Evolutionary conservation across 768 basidiomycete genomes (phyloP).

Genomic region (Mycena polygramma): DNA sequence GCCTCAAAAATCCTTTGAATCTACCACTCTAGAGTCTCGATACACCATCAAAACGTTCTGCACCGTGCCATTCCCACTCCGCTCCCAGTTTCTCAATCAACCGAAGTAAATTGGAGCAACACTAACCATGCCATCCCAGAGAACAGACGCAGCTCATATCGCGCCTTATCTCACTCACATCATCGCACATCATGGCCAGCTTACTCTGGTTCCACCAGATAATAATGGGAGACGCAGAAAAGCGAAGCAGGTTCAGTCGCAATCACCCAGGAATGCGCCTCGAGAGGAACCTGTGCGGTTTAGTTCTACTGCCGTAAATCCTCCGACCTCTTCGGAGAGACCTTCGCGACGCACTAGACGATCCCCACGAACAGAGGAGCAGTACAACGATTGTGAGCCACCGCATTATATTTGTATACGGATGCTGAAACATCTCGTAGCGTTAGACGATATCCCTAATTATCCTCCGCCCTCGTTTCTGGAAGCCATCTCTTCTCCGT

Average conservation of each 20-base stretch:
- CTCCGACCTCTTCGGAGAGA: slow-evolving; percentile 26
- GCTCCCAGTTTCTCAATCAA: too few species aligned
- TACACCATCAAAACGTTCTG: too few species aligned
- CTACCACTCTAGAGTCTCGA: too few species aligned
- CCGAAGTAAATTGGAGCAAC: not conserved
- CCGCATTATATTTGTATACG: slow-evolving; percentile 39
- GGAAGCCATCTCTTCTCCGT: slow-evolving; percentile 69
- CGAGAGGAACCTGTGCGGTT: slow-evolving; percentile 61
- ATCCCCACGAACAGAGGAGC: slow-evolving; percentile 17
- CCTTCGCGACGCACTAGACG: slow-evolving; percentile 10
- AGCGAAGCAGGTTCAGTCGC: slow-evolving; percentile 54
- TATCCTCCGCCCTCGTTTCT: slow-evolving; percentile 84
- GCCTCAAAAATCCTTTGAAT: too few species aligned
- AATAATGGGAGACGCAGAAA: slow-evolving; percentile 63
- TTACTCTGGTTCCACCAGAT: slow-evolving; percentile 64
- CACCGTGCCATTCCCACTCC: too few species aligned
- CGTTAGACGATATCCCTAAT: slow-evolving; percentile 56
- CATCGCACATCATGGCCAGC: slow-evolving; percentile 66
- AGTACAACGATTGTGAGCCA: slow-evolving; percentile 25
- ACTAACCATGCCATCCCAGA: slow-evolving; percentile 55
- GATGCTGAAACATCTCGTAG: slow-evolving; percentile 39
- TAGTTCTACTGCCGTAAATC: slow-evolving; percentile 56
- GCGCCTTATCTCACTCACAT: slow-evolving; percentile 72
- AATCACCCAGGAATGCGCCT: slow-evolving; percentile 49
- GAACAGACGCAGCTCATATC: slow-evolving; percentile 64